phyloP scores from a whole-genome alignment of 345 rosid genomes.

The Cardamine occulta region DNA sequence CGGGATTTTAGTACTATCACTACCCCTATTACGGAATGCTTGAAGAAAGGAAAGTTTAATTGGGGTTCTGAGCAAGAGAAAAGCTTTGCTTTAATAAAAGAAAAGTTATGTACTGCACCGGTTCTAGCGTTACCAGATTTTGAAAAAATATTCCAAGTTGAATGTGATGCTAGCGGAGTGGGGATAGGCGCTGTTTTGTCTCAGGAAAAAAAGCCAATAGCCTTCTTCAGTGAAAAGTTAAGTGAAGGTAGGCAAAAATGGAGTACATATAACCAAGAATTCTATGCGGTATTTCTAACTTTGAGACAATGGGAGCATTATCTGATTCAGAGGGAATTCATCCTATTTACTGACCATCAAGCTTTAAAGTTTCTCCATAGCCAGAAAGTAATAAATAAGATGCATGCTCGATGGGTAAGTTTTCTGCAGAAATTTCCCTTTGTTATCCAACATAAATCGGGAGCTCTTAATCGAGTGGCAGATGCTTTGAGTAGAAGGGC shows the following conservation, averaged over 20 bases:
- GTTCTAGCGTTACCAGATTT: slow-evolving; percentile 4
- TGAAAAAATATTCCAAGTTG: slow-evolving; percentile 11
- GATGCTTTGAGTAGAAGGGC: slow-evolving; percentile 7
- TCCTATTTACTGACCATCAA: not conserved
- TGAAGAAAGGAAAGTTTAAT: not conserved
- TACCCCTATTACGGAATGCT: not conserved
- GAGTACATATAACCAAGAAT: not conserved
- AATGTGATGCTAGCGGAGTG: not conserved
- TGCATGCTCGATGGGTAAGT: slow-evolving; percentile 21
- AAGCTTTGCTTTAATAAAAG: not conserved
- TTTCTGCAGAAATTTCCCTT: slow-evolving; percentile 4
- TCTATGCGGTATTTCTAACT: slow-evolving; percentile 1
- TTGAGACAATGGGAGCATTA: not conserved
- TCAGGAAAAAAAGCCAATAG: not conserved
- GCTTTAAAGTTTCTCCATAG: not conserved
- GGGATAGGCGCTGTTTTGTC: not conserved
- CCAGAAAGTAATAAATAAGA: not conserved
- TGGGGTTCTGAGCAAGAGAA: not conserved
- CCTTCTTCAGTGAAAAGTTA: slow-evolving; percentile 23
- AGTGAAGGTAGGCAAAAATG: not conserved
- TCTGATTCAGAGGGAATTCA: not conserved
- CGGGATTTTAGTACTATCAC: not conserved
- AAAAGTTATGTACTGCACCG: not conserved
- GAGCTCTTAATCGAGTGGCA: not conserved
- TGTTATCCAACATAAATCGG: slow-evolving; percentile 3